Evolutionary conservation across 495 filamentous ascomycete species (phyloP), one percentile per base, ranked within the genome.

Genomic region (Hamigera avellanea): DNA sequence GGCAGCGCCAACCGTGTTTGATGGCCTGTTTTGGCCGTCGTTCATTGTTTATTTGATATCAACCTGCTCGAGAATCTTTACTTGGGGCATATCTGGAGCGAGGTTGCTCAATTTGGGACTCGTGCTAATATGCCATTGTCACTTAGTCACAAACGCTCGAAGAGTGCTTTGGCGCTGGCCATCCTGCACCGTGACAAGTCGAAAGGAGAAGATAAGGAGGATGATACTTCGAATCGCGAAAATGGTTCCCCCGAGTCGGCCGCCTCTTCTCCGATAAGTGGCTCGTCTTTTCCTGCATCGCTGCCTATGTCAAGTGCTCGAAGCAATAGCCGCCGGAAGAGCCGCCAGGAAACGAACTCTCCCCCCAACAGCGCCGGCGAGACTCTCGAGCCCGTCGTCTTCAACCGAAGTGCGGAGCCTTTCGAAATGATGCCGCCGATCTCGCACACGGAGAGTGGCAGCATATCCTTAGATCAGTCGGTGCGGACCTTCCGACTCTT

Each of bases 401-500:
- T 61, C 16, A 49, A 36, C 41, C 49, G 51, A 7, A 58, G 51
- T 35, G 42, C 40, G 12, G 57, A 55, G 29, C 51, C 49, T 17
- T 46, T 57, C 25, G 57, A 53, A 30, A 54, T 55, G 30, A 39
- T 62, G 40, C 48, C 60, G 16, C 51, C 60, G 14, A 25, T 50
- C 42, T 26, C 59, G 40, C 43, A 53, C 15, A 40, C 38, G 6
- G 59, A 64, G 23, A 44, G 47, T 29, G 51, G 46, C 6, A 54
- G 44, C 32, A 52, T 67, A 46, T 80, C 85, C 0, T 85, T 98
- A 26, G 89, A 98, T 48, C 85, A 95, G 54, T 95, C 91, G 0
- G 88, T 98, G 25, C 74, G 78, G 43, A 86, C 88, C 42, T 98
- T 96, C 61, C 78, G 87, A 41, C 73, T 96, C 17, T 95, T 95